Percentiles rank a stretch among this genome's conserved stretches.
Conservation (phyloP, 2,329 filamentous ascomycete genomes). For the Colletotrichum agaves region DNA sequence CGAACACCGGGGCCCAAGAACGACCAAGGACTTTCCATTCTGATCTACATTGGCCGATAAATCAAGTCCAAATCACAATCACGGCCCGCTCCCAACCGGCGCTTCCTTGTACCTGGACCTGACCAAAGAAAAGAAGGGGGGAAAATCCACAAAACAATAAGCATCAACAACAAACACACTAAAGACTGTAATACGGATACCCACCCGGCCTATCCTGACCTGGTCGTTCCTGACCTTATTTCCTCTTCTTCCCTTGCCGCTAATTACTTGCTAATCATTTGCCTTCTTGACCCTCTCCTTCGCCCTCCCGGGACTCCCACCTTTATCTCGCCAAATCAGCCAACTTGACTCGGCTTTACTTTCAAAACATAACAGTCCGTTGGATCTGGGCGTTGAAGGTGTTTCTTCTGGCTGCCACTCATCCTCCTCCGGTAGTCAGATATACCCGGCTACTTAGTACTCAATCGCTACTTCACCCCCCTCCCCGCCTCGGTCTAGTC, state of each 20-base stretch:
- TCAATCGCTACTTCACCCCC: neutral
- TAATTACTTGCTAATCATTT: constrained; percentile 7
- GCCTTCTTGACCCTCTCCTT: neutral
- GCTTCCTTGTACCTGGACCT: constrained; percentile 9
- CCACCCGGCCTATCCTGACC: neutral
- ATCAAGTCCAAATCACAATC: constrained; percentile 1
- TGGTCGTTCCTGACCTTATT: neutral
- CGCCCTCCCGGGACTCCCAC: neutral
- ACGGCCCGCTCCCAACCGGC: constrained; percentile 26
- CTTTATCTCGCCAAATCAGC: neutral
- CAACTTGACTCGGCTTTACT: neutral
- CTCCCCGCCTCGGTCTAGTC: constrained; percentile 14
- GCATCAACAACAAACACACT: neutral
- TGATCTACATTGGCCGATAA: constrained; percentile 30
- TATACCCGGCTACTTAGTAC: neutral
- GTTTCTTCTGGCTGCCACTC: constrained; percentile 9
- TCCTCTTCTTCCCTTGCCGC: neutral
- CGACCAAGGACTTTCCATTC: neutral
- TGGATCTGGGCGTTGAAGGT: neutral
- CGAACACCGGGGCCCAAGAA: neutral
- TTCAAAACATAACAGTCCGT: neutral
- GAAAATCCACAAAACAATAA: constrained; percentile 3
- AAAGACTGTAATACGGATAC: neutral
- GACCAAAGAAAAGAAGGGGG: neutral
- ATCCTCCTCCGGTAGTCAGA: constrained; percentile 1